Conservation (phyloP, 305 asterid genomes). For the Fraxinus platypoda region DNA sequence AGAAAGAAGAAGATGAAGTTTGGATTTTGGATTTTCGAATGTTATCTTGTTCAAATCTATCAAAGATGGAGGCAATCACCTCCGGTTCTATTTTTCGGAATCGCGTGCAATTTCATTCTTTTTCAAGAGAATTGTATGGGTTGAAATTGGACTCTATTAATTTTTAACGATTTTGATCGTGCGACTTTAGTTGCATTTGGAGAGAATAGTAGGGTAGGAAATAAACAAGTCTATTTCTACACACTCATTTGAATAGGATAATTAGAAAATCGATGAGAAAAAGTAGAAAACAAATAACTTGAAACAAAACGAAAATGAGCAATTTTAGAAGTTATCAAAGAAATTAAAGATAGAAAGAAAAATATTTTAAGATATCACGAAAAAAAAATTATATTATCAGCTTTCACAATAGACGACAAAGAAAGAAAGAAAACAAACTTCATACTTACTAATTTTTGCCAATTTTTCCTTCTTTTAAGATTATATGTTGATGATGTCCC, state of each 20-base stretch:
- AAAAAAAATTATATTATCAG: too few relatives aligned
- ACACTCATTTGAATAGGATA: neutral
- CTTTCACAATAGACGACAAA: neutral
- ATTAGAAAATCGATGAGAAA: neutral
- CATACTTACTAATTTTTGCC: neutral
- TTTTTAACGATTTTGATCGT: neutral
- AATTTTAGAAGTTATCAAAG: too few relatives aligned
- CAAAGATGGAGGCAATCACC: neutral
- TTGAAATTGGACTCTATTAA: neutral
- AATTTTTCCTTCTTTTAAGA: neutral
- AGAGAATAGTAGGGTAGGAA: neutral
- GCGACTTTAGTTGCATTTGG: neutral
- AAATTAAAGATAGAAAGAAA: too few relatives aligned
- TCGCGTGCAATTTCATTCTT: neutral
- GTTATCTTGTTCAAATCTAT: neutral
- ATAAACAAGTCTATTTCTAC: neutral
- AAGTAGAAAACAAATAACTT: neutral
- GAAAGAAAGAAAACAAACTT: neutral
- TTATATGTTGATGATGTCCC: neutral
- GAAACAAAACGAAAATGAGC: too few relatives aligned
- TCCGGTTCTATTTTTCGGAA: neutral
- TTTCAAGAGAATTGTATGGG: neutral
- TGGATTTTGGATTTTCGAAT: slow-evolving; percentile 14
- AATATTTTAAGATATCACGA: too few relatives aligned
- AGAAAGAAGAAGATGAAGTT: slow-evolving; percentile 6